These are phyloP conservation scores for Daldinia childiae DNA, from an alignment of 495 filamentous ascomycete genomes.

Conservation along the genomic window DNA sequence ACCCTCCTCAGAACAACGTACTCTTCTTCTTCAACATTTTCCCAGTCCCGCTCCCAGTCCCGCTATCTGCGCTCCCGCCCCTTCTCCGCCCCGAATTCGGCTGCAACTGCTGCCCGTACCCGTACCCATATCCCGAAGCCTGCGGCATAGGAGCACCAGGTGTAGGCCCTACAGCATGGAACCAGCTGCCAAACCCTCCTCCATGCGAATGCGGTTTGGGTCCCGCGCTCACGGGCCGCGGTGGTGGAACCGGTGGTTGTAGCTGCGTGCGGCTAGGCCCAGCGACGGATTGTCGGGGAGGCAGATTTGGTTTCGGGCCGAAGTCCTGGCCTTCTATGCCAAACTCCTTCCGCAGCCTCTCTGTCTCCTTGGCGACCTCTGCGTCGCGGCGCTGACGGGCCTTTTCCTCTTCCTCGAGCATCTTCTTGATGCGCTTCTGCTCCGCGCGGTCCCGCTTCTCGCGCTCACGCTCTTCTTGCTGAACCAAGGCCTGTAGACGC, in stretches of 20 bases:
- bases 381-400: slow-evolving; percentile 70
- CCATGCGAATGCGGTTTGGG: slow-evolving; percentile 38
- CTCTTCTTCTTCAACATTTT: slow-evolving; percentile 46
- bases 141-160: slow-evolving; percentile 16
- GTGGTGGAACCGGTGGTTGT: slow-evolving; percentile 47
- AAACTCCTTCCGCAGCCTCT: slow-evolving; percentile 77
- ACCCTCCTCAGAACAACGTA: slow-evolving; percentile 40
- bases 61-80: slow-evolving; percentile 34
- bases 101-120: slow-evolving; percentile 7
- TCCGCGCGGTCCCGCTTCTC: slow-evolving; percentile 66
- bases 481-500: slow-evolving; percentile 66
- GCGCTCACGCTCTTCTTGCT: slow-evolving; percentile 64
- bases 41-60: slow-evolving; percentile 1
- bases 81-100: slow-evolving; percentile 29
- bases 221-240: slow-evolving; percentile 55
- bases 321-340: slow-evolving; percentile 63
- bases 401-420: slow-evolving; percentile 81
- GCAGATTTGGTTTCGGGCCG: slow-evolving; percentile 33
- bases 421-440: slow-evolving; percentile 74
- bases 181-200: slow-evolving; percentile 39
- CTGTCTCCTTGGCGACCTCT: slow-evolving; percentile 85
- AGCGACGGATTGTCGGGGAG: slow-evolving; percentile 35
- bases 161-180: slow-evolving; percentile 22
- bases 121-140: slow-evolving; percentile 8
- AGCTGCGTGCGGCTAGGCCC: slow-evolving; percentile 21